Evolutionary conservation across 805 yeast species (phyloP).

Genomic region (Metschnikowia rubicola): DNA sequence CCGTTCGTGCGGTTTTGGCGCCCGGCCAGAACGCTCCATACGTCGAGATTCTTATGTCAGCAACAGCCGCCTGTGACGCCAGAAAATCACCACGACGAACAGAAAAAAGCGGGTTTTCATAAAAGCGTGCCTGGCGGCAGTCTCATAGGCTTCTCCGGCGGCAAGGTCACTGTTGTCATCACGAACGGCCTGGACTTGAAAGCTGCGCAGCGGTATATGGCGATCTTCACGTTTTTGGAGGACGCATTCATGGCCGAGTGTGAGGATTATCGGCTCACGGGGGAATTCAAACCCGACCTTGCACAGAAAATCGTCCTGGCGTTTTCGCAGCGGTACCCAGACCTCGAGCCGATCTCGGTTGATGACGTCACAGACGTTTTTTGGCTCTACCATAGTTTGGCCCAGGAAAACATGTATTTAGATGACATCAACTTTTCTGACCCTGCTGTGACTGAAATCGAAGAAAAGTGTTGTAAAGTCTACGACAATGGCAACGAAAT

Average conservation of each 20-base stretch:
- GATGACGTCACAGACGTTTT: slow-evolving; percentile 26
- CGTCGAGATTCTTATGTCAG: background rate
- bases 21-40: slow-evolving; percentile 1
- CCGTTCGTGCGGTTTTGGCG: background rate
- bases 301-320: slow-evolving; percentile 9
- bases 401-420: slow-evolving; percentile 23
- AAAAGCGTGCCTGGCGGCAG: background rate
- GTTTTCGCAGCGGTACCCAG: slow-evolving; percentile 21
- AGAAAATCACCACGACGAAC: background rate
- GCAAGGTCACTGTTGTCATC: background rate
- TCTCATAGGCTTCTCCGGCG: background rate
- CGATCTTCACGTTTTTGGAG: slow-evolving; percentile 22
- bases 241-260: slow-evolving; percentile 26
- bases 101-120: background rate
- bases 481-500: slow-evolving; percentile 13
- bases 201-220: slow-evolving; percentile 15
- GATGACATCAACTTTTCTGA: slow-evolving; percentile 29
- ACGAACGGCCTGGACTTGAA: slow-evolving; percentile 14
- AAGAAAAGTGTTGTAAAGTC: background rate
- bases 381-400: slow-evolving; percentile 29
- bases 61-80: background rate
- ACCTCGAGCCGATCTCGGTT: slow-evolving; percentile 20
- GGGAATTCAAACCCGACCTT: background rate
- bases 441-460: slow-evolving; percentile 22
- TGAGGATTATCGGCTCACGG: slow-evolving; percentile 3